phyloP scores from a whole-genome alignment of 2,329 filamentous ascomycete species.

The Clonostachys sp. region DNA sequence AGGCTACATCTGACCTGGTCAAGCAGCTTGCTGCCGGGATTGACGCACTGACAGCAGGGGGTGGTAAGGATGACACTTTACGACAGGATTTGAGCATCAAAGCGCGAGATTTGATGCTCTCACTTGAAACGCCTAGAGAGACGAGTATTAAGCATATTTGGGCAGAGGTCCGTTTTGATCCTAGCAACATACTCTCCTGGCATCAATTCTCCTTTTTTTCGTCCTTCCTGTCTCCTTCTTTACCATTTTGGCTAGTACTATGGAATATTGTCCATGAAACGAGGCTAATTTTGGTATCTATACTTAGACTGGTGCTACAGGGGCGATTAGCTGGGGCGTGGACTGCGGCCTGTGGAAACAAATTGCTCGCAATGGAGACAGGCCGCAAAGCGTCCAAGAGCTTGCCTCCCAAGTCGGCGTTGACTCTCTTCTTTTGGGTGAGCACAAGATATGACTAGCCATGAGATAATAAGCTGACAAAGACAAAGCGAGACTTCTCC shows the following conservation, averaged over 20 bases:
- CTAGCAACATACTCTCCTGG: no score
- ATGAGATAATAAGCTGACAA: neutral
- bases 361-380: slow-evolving; percentile 21
- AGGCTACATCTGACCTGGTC: slow-evolving; percentile 4
- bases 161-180: slow-evolving; percentile 21
- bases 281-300: neutral
- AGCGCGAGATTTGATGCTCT: slow-evolving; percentile 16
- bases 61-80: slow-evolving; percentile 4
- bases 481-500: slow-evolving; percentile 16
- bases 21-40: slow-evolving; percentile 3
- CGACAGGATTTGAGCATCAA: slow-evolving; percentile 20
- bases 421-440: slow-evolving; percentile 17
- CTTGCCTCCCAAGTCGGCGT: slow-evolving; percentile 17
- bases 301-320: slow-evolving; percentile 7
- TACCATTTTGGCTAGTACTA: no score
- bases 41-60: neutral
- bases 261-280: no score
- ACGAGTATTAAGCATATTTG: slow-evolving; percentile 35
- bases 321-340: slow-evolving; percentile 17
- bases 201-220: no score
- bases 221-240: no score
- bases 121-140: slow-evolving; percentile 35
- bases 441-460: neutral
- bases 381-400: slow-evolving; percentile 18
- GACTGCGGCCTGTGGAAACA: slow-evolving; percentile 24